These are phyloP conservation scores for Phyllosticta citribraziliensis DNA, from an alignment of 2,329 filamentous ascomycete genomes.

Conservation along the genomic window DNA sequence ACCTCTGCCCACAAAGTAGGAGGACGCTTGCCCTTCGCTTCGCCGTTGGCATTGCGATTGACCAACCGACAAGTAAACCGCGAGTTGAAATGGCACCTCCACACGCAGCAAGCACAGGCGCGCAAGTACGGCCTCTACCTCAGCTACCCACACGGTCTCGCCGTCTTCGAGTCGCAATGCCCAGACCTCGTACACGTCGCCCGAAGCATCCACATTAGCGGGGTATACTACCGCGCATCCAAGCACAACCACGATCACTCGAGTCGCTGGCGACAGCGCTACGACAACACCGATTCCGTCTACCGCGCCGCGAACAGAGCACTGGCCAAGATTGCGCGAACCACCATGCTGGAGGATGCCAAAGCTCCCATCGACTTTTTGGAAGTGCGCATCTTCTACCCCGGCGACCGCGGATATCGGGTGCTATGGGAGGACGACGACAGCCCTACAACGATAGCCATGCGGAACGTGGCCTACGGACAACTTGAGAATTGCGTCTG, in stretches of 20 bases:
- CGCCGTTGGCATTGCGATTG: slow-evolving; percentile 19
- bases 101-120: slow-evolving; percentile 12
- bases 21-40: slow-evolving; percentile 14
- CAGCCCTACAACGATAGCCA: slow-evolving; percentile 4
- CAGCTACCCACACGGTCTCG: slow-evolving; percentile 31
- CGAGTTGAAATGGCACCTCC: slow-evolving; percentile 27
- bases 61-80: slow-evolving; percentile 25
- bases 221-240: slow-evolving; percentile 19
- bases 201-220: slow-evolving; percentile 31
- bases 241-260: neutral
- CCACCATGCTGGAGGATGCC: slow-evolving; percentile 15
- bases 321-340: slow-evolving; percentile 24
- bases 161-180: slow-evolving; percentile 29
- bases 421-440: slow-evolving; percentile 27
- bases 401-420: slow-evolving; percentile 27
- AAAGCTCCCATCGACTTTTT: slow-evolving; percentile 20
- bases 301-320: slow-evolving; percentile 16
- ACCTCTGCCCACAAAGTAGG: neutral
- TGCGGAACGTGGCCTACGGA: slow-evolving; percentile 28
- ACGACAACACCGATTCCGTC: slow-evolving; percentile 12
- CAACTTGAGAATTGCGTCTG: slow-evolving; percentile 28
- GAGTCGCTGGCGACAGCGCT: slow-evolving; percentile 1
- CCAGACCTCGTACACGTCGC: slow-evolving; percentile 32
- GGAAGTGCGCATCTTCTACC: slow-evolving; percentile 32
- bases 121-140: slow-evolving; percentile 30